Conservation (phyloP, 306 rosid species). For the Gillenia trifoliata region DNA sequence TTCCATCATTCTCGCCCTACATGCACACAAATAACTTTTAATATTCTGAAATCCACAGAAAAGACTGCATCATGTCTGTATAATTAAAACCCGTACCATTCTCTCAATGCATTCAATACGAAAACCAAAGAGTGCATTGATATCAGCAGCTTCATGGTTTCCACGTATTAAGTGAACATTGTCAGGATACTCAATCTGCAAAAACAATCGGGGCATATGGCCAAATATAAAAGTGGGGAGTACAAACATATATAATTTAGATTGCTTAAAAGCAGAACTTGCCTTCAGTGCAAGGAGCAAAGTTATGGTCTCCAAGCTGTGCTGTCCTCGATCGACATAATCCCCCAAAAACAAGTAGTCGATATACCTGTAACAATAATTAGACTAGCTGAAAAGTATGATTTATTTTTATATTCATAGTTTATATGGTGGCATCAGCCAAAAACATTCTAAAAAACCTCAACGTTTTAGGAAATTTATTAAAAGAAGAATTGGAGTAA, state of each 20-base stretch:
- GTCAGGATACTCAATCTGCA: slow-evolving; percentile 96
- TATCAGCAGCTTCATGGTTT: slow-evolving; percentile 99
- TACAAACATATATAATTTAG: slow-evolving; percentile 12
- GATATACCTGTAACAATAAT: slow-evolving; percentile 65
- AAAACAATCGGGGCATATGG: slow-evolving; percentile 26
- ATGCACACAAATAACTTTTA: slow-evolving; percentile 24
- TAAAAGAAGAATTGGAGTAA: background rate
- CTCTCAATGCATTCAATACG: slow-evolving; percentile 99
- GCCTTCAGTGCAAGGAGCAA: slow-evolving; percentile 98
- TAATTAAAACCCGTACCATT: slow-evolving; percentile 59
- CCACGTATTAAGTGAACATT: slow-evolving; percentile 97
- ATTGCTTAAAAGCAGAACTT: slow-evolving; percentile 23
- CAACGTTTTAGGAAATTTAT: background rate
- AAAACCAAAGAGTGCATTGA: slow-evolving; percentile 97
- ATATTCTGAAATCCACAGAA: slow-evolving; percentile 8
- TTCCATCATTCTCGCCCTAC: slow-evolving; percentile 98
- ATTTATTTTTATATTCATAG: background rate
- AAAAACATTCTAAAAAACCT: background rate
- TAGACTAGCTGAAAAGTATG: slow-evolving; percentile 18
- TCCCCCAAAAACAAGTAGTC: slow-evolving; percentile 99
- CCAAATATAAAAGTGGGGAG: slow-evolving; percentile 23
- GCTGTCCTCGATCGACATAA: slow-evolving; percentile 99
- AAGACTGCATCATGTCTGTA: slow-evolving; percentile 19
- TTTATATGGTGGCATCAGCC: slow-evolving; percentile 17
- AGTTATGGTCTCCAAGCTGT: slow-evolving; percentile 98